Evolutionary conservation across 768 basidiomycete species (phyloP).

Genomic region (Tylopilus intermedius): DNA sequence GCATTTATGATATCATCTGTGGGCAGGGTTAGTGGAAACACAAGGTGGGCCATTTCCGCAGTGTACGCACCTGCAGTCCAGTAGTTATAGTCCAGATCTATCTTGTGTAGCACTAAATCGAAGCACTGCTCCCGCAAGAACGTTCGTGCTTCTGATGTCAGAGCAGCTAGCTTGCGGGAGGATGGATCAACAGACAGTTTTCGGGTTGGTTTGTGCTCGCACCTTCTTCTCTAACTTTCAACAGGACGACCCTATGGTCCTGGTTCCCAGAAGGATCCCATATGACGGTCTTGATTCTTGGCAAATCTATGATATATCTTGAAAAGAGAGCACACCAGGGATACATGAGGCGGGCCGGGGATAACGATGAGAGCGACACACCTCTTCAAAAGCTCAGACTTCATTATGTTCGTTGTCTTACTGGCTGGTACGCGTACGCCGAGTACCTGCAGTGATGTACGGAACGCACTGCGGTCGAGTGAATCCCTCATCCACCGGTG

Average conservation of each 20-base stretch:
- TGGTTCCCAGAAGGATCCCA: conserved; percentile 44
- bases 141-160: conserved; percentile 50
- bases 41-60: neutral
- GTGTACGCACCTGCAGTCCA: conserved; percentile 71
- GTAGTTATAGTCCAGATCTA: conserved; percentile 77
- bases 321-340: conserved; percentile 6
- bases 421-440: conserved; percentile 58
- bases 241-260: conserved; percentile 59
- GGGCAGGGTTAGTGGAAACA: conserved; percentile 1
- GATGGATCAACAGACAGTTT: conserved; percentile 1
- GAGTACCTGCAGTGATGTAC: conserved; percentile 59
- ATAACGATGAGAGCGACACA: conserved; percentile 28
- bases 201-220: conserved; percentile 20
- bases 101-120: conserved; percentile 50
- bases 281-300: conserved; percentile 60
- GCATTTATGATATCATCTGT: conserved; percentile 81
- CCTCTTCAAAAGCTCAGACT: conserved; percentile 56
- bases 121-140: conserved; percentile 54
- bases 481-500: conserved; percentile 46
- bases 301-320: conserved; percentile 63
- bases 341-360: conserved; percentile 8
- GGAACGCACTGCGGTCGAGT: conserved; percentile 65
- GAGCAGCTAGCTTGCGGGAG: conserved; percentile 56
- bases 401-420: conserved; percentile 53
- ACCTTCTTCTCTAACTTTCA: conserved; percentile 61